Evolutionary conservation across 768 basidiomycete species (phyloP), one percentile per base, ranked within the genome.

Genomic region (Pleurotus djamor): DNA sequence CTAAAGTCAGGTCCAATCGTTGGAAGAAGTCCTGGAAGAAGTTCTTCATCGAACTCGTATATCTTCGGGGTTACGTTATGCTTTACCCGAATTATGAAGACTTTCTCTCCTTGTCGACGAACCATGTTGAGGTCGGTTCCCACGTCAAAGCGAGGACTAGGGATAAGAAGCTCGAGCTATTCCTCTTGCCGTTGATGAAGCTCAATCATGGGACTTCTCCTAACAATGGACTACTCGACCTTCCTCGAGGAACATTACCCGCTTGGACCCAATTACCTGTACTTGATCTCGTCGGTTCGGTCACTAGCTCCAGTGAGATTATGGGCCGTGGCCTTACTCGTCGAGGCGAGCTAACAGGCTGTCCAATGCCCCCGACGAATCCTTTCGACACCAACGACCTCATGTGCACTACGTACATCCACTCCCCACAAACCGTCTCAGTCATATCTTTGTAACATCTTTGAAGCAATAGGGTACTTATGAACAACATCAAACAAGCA

Each of bases 21-120:
- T 95, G 93, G 94, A 78, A 80, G 12, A 80, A 80, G 52, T 92
- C 90, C 5, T 95, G 93, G 93, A 95, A 95, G 71, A 87, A 87
- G 61, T 94, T 88, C 72, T 92, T 94, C 69, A 94, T 94, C 71
- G 93, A 95, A 71, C 78, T 94, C 57, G 85, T 84, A 44, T 91
- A 87, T 70, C 79, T 95, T 12, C 84, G 86, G 4, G 91, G 92
- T 2, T 92, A 92, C 71, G 83, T 86, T 54, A 94, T 94, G 93
- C 82, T 95, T 34, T 95, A 95, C 67, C 92, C 93, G 9, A 95
- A 94, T 73, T 94, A 84, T 67, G 79, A 76, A 44, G 78, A 76
- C 47, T 92, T 85, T 65, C 69, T 79, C 38, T 93, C 92, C 33
- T 71, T 95, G 5, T 94, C 94, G 60, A 95, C 92, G n/a, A 95